Evolutionary conservation across 129 eudicot species (phyloP), one percentile per base, ranked within the genome.

Genomic region (Flaveria sonorensis): DNA sequence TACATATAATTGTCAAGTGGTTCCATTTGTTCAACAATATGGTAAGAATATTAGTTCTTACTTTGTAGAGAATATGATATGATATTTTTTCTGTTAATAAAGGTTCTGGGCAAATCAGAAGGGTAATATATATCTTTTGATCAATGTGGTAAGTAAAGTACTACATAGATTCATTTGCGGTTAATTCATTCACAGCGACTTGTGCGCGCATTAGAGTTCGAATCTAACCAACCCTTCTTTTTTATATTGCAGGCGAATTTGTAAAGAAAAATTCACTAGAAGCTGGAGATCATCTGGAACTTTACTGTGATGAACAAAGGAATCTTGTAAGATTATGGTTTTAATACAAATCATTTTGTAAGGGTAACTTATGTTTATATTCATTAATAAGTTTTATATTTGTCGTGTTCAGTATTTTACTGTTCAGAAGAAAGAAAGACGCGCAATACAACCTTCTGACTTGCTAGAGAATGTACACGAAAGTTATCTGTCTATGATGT

Each of bases 81-180:
- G 13, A 7, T 7, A 45, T 53, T 36, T 76, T 36, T 47, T 42
- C 5, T 56, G 48, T 24, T 53, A 21, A 76, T 56, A 69, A 68
- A 77, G 75, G 82, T 78, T 42, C n/a, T 69, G 82, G 76, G 76
- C 76, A 57, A 78, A 78, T 47, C 62, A 78, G 15, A 78, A 78
- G 69, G 70, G 76, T 57, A 43, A 60, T 3, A 69, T 78, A 43
- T 78, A 78, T 70, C 61, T 78, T 24, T 69, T 43, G 82, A 78
- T n/a, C 70, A 69, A 42, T 69, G 76, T 57, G 61, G 82, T 70
- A 78, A 78, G 76, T 36, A 36, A 4, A 36, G 40, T 70, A 70
- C 19, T 45, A 45, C 12, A 12, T 14, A 78, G 7, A 18, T 57
- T 70, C 18, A 78, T 70, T 70, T 57, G 24, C 2, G 20, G 48